Evolutionary conservation across 78 protist genomes (phyloP), one percentile per base, ranked within the genome.

Genomic region (Bodo saltans): DNA sequence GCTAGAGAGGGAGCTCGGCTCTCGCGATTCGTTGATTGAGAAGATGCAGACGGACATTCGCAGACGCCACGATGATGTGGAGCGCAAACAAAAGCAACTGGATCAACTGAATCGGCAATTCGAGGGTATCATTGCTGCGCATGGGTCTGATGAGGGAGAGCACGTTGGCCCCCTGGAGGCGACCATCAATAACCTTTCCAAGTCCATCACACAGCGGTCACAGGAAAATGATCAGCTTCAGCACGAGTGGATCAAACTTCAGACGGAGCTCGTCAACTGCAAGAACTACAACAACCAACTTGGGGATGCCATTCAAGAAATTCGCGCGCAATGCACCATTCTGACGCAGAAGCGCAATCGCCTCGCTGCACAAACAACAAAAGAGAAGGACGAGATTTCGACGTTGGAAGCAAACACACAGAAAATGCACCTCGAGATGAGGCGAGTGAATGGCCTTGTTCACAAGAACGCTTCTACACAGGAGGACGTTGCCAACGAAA

Each of bases 101-200:
- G 90, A 87, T 40, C 35, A 0, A 29, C 89, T 90, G 33, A 90
- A 90, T 88, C 32, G 85, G 23, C 74, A 71, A 29, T 80, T 82
- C 74, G 91, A 87, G 37, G 42, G 33, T 39, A 35, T 90, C 35
- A 69, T 87, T 47, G 34, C 67, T 29, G 8, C 81, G 68, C 73
- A 47, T 0, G 83, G 47, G 28, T 60, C 86, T 1, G 84, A 74
- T 11, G 73, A 42, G 47, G 82, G 37, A 25, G 90, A 88, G 12
- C 87, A 74, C 47, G 71, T 70, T n/a, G 93, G 93, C 0, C 91
- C 93, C 33, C 53, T 90, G 35, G 93, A 90, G 40, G 93, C 93
- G 28, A 83, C 88, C 42, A 84, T 87, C 42, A 71, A 80, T 74
- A 83, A 90, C 42, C 67, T 90, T 47, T 30, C 60, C 42, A 70